Evolutionary conservation across 139 green algal genomes (phyloP), one percentile per base, ranked within the genome.

Genomic region (Mychonastes homosphaera): DNA sequence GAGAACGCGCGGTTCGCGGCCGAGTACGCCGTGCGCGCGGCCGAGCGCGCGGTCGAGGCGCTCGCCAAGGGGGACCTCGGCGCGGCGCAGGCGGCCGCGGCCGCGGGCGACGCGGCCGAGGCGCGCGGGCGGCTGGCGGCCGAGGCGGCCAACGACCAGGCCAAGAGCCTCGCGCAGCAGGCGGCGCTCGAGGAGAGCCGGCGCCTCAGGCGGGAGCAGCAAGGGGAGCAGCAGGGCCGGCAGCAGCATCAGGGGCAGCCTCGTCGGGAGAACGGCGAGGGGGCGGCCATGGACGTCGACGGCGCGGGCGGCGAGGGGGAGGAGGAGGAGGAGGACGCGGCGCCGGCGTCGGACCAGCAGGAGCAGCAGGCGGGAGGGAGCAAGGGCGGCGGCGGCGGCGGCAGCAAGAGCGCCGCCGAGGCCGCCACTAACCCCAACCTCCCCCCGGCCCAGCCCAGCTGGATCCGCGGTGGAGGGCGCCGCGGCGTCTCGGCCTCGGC

Each of bases 401-500:
- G 41, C 23, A 53, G 4, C 13, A 26, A 58, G 8, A 45, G 2
- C 6, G 40, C 2, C 28, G 30, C 43, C 44, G 56, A 30, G 45
- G 49, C 26, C n/a, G n/a, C n/a, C n/a, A n/a, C n/a, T n/a, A n/a
- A n/a, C n/a, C n/a, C n/a, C n/a, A n/a, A n/a, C n/a, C n/a, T n/a
- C n/a, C 19, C 21, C 18, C 27, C 46, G 0, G 58, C 38, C 34
- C n/a, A 30, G 35, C 58, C 58, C 1, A 53, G 58, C 28, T 61
- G 59, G 44, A 16, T 63, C 19, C 41, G 72, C 7, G 58, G 81
- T 30, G 51, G 65, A 48, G 72, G 73, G 53, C 45, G 63, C 5
- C 36, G 73, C 15, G 44, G 68, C 13, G n/a, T n/a, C n/a, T n/a
- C n/a, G n/a, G n/a, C n/a, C n/a, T n/a, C n/a, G n/a, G n/a, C n/a